Conservation (phyloP, 305 asterid genomes). For the Fraxinus platypoda region DNA sequence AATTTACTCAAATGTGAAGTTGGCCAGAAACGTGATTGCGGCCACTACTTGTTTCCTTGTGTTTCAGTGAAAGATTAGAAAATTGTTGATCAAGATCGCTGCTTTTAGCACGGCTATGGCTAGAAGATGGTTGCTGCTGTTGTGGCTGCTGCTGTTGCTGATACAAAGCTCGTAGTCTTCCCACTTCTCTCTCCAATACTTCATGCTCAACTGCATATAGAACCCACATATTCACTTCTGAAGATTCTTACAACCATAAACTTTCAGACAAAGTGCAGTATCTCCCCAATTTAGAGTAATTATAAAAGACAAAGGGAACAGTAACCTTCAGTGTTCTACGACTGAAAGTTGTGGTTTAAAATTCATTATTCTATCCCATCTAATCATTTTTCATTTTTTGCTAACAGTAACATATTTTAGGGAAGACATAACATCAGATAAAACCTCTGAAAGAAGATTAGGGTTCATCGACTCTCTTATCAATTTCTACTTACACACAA, state of each 20-base stretch:
- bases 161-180: slow-evolving; percentile 48
- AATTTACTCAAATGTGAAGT: slow-evolving; percentile 33
- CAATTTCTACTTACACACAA: background rate
- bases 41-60: slow-evolving; percentile 40
- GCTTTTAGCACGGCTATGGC: slow-evolving; percentile 54
- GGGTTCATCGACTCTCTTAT: background rate
- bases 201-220: slow-evolving; percentile 67
- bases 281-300: background rate
- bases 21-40: slow-evolving; percentile 37
- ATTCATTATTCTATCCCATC: background rate
- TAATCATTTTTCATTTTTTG: background rate
- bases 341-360: background rate
- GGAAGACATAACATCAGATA: background rate
- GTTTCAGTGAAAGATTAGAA: slow-evolving; percentile 55
- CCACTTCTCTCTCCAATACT: slow-evolving; percentile 63
- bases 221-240: slow-evolving; percentile 15
- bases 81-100: slow-evolving; percentile 57
- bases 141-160: slow-evolving; percentile 51
- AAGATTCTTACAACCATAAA: background rate
- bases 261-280: background rate
- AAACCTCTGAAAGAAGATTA: background rate
- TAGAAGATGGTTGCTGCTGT: slow-evolving; percentile 40
- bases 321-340: background rate
- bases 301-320: background rate
- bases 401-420: background rate